Evolutionary conservation across 2,329 filamentous ascomycete species (phyloP).

Genomic region (Epichloe gansuensis): DNA sequence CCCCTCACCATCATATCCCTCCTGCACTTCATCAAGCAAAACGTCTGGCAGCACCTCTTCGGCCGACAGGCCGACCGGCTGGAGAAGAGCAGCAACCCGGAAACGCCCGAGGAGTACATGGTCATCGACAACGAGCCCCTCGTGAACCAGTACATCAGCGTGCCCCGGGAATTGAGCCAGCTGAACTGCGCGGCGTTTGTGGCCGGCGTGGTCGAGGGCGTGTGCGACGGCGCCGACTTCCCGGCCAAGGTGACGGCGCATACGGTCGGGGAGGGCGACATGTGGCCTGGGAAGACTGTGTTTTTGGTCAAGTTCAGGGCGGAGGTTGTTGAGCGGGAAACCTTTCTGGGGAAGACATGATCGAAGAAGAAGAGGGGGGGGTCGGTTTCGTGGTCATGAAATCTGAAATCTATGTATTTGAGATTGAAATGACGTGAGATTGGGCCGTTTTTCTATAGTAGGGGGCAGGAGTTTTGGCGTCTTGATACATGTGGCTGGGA

Average conservation of each 20-base stretch:
- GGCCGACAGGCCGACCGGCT: slow-evolving; percentile 80
- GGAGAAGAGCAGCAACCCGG: slow-evolving; percentile 71
- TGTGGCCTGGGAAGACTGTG: slow-evolving; percentile 95
- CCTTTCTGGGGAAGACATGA: slow-evolving; percentile 51
- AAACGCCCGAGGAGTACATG: slow-evolving; percentile 93
- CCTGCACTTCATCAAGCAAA: slow-evolving; percentile 88
- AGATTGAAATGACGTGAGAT: no score
- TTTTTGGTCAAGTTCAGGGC: slow-evolving; percentile 86
- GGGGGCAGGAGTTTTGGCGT: no score
- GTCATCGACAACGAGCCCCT: slow-evolving; percentile 96
- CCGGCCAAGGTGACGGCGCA: slow-evolving; percentile 83
- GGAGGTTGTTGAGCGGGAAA: slow-evolving; percentile 87
- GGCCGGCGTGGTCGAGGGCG: slow-evolving; percentile 87
- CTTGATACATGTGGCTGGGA: no score
- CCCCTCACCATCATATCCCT: slow-evolving; percentile 82
- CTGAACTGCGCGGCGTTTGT: slow-evolving; percentile 94
- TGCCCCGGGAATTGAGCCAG: slow-evolving; percentile 91
- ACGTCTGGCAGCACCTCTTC: slow-evolving; percentile 87
- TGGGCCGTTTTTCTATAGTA: no score
- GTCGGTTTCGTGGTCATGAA: neutral
- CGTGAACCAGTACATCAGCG: slow-evolving; percentile 85
- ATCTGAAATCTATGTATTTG: neutral
- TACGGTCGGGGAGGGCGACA: slow-evolving; percentile 57
- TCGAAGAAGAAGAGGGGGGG: neutral
- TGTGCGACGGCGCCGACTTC: slow-evolving; percentile 88